Conservation (phyloP, 1,284 basidiomycete genomes). For the Ustilago cynodontis region DNA sequence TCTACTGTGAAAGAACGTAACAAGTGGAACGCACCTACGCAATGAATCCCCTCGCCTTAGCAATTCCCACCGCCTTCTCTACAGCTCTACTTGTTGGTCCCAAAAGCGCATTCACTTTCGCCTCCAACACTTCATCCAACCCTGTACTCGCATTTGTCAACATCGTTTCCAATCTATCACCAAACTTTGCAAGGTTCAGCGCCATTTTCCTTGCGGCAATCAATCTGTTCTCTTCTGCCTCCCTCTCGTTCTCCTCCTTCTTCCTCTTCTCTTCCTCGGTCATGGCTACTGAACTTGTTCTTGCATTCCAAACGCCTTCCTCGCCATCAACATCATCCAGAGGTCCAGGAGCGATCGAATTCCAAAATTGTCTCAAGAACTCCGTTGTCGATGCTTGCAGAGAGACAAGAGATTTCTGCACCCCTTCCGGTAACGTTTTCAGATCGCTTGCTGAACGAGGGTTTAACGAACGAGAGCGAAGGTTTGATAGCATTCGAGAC, state of each 20-base stretch:
- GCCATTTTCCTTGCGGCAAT: slow-evolving; percentile 36
- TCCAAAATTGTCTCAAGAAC: slow-evolving; percentile 96
- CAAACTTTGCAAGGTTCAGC: slow-evolving; percentile 24
- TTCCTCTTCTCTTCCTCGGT: slow-evolving; percentile 12
- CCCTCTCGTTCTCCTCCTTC: slow-evolving; percentile 16
- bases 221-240: slow-evolving; percentile 25
- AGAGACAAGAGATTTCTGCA: slow-evolving; percentile 84
- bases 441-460: slow-evolving; percentile 11
- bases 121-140: slow-evolving; percentile 25
- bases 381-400: slow-evolving; percentile 94
- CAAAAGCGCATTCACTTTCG: slow-evolving; percentile 12
- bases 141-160: slow-evolving; percentile 8
- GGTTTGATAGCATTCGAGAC: slow-evolving; percentile 24
- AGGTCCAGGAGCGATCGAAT: slow-evolving; percentile 79
- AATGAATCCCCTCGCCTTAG: slow-evolving; percentile 10
- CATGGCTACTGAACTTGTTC: background rate
- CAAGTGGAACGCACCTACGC: background rate
- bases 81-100: slow-evolving; percentile 24
- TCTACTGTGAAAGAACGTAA: background rate
- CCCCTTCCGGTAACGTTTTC: slow-evolving; percentile 79
- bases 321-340: slow-evolving; percentile 10
- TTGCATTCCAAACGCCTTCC: slow-evolving; percentile 1
- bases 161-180: slow-evolving; percentile 6
- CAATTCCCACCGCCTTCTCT: slow-evolving; percentile 19
- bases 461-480: slow-evolving; percentile 24